A percentile compares a stretch with the other conserved stretches of the same genome.
These are phyloP conservation scores for Cyclocybe cylindracea DNA, from an alignment of 768 basidiomycete genomes.

Conservation along the genomic window DNA sequence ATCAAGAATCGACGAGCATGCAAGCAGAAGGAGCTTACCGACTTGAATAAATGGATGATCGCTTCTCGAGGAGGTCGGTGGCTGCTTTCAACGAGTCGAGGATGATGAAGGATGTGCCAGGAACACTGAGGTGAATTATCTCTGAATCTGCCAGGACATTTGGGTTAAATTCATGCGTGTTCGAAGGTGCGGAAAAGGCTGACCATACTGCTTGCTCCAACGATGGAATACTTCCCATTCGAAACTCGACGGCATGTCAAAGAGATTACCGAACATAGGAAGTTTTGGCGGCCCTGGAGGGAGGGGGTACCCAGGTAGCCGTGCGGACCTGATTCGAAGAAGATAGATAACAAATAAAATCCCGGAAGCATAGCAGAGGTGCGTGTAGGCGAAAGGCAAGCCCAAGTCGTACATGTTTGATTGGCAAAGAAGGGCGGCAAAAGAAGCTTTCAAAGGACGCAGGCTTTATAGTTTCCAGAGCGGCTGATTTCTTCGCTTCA, in stretches of 20 bases:
- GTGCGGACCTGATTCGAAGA: background rate
- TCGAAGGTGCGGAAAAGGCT: background rate
- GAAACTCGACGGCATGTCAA: conserved; percentile 40
- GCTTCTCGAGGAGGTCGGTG: conserved; percentile 21
- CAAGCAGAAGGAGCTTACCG: conserved; percentile 6
- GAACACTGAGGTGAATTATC: conserved; percentile 18
- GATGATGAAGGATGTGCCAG: conserved; percentile 18
- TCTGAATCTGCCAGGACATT: conserved; percentile 14
- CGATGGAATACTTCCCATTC: conserved; percentile 42
- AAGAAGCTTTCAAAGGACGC: too few species aligned
- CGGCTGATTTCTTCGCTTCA: too few species aligned
- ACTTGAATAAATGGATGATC: conserved; percentile 20
- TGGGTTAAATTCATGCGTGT: background rate
- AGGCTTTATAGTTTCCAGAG: too few species aligned
- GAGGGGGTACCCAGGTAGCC: conserved; percentile 24
- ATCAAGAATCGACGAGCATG: background rate
- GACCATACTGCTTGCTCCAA: conserved; percentile 43
- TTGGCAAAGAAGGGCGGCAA: too few species aligned
- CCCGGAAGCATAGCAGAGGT: background rate
- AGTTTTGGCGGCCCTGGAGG: conserved; percentile 44
- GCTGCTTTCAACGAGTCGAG: conserved; percentile 20
- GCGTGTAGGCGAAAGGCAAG: too few species aligned
- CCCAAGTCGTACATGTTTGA: too few species aligned
- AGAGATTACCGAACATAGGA: conserved; percentile 44
- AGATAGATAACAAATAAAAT: background rate